Evolutionary conservation across 2,329 filamentous ascomycete genomes (phyloP).

Genomic region (Fusarium nodosum): DNA sequence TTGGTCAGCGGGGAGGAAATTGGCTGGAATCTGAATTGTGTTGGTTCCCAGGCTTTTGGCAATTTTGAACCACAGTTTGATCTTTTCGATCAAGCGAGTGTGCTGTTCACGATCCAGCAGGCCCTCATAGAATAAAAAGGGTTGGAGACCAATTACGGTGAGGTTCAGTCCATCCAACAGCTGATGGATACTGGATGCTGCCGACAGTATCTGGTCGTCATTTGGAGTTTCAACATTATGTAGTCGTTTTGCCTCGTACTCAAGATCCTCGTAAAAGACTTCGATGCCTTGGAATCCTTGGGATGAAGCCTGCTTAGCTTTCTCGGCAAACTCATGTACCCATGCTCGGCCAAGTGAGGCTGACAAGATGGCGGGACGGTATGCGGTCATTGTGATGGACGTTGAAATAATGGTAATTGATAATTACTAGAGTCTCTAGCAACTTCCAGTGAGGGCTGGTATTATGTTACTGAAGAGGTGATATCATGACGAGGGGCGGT

Average conservation of each 20-base stretch:
- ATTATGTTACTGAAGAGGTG: not conserved
- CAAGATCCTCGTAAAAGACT: slow-evolving; percentile 20
- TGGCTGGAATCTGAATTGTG: slow-evolving; percentile 22
- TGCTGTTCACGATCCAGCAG: slow-evolving; percentile 9
- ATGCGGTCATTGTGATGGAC: not conserved
- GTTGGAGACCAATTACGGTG: slow-evolving; percentile 14
- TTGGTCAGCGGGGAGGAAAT: slow-evolving; percentile 22
- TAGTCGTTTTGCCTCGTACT: slow-evolving; percentile 16
- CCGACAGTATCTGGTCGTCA: not conserved
- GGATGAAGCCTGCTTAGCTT: not conserved
- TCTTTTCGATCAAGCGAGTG: not conserved
- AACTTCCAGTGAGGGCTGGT: too few relatives aligned
- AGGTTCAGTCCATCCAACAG: not conserved
- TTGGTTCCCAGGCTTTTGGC: not conserved
- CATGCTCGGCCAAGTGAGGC: slow-evolving; percentile 23
- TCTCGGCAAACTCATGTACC: slow-evolving; percentile 15
- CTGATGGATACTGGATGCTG: not conserved
- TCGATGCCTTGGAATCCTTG: slow-evolving; percentile 24
- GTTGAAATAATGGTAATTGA: fast-evolving
- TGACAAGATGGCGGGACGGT: slow-evolving; percentile 7
- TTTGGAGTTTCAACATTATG: not conserved
- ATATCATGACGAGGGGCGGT: not conserved
- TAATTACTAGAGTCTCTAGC: too few relatives aligned
- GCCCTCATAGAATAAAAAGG: slow-evolving; percentile 23
- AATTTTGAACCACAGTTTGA: slow-evolving; percentile 18